A percentile compares a stretch with the other conserved stretches of the same genome.
Conservation (phyloP, 495 filamentous ascomycete genomes). For the Hypoxylon cercidicola region DNA sequence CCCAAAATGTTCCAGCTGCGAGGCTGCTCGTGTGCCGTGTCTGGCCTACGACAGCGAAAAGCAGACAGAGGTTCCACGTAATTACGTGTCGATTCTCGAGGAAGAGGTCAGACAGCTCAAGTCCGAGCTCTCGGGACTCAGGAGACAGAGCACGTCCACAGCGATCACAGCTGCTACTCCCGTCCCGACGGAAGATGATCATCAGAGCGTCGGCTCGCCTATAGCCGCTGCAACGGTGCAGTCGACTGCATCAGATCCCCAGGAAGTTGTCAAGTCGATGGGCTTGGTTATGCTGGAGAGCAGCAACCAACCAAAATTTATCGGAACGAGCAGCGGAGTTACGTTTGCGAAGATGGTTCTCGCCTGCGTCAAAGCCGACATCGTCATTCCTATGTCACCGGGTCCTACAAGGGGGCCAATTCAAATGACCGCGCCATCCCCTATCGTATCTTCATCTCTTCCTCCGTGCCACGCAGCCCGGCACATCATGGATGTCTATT, state of each 20-base stretch:
- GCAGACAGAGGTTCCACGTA: constrained; percentile 42
- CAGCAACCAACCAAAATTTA: constrained; percentile 40
- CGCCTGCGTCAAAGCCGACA: constrained; percentile 39
- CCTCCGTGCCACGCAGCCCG: constrained; percentile 43
- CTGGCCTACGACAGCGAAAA: constrained; percentile 42
- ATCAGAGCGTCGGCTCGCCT: constrained; percentile 16
- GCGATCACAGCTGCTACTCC: constrained; percentile 3
- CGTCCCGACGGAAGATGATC: constrained; percentile 16
- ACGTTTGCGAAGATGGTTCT: constrained; percentile 45
- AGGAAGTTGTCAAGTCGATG: constrained; percentile 41
- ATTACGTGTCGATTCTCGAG: constrained; percentile 44
- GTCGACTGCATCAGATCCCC: constrained; percentile 26
- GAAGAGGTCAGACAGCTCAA: constrained; percentile 35
- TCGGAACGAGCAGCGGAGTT: constrained; percentile 42
- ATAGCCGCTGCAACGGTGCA: constrained; percentile 14
- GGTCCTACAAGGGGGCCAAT: constrained; percentile 19
- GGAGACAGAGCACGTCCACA: constrained; percentile 25
- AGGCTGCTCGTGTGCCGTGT: constrained; percentile 37
- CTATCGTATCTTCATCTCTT: constrained; percentile 34
- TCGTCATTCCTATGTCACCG: constrained; percentile 20
- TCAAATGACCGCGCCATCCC: constrained; percentile 22
- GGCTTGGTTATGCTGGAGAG: constrained; percentile 39
- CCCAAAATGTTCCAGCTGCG: constrained; percentile 44
- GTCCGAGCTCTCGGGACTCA: constrained; percentile 30
- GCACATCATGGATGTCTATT: constrained; percentile 43